phyloP scores from a whole-genome alignment of 306 rosid species.

The Dalbergia oliveri region DNA sequence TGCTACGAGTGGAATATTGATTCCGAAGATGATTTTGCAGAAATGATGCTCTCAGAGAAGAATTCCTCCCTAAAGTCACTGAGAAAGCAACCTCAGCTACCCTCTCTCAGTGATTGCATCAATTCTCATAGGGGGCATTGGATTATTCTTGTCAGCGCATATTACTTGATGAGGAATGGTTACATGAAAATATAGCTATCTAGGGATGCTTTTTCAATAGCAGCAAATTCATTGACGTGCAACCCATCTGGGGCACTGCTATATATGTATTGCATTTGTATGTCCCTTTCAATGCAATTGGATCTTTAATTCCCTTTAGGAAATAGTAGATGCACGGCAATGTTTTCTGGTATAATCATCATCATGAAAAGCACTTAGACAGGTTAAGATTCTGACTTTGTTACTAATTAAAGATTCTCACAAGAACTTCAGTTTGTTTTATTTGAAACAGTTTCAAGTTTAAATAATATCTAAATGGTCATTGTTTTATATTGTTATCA shows the following conservation, averaged over 20 bases:
- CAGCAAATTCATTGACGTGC: slow-evolving; percentile 49
- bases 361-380: slow-evolving; percentile 21
- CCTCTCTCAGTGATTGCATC: slow-evolving; percentile 63
- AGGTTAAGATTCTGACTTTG: slow-evolving; percentile 41
- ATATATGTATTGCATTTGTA: slow-evolving; percentile 25
- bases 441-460: neutral
- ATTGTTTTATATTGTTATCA: neutral
- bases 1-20: slow-evolving; percentile 45
- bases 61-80: slow-evolving; percentile 56
- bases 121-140: slow-evolving; percentile 56
- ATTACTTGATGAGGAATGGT: slow-evolving; percentile 52
- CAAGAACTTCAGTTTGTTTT: too few species aligned
- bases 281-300: slow-evolving; percentile 46
- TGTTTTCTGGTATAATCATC: slow-evolving; percentile 33
- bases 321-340: slow-evolving; percentile 4
- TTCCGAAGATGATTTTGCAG: slow-evolving; percentile 58
- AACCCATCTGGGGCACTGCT: slow-evolving; percentile 24
- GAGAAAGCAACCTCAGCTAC: slow-evolving; percentile 61
- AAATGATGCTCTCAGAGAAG: slow-evolving; percentile 69
- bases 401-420: neutral
- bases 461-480: neutral
- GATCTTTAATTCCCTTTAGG: slow-evolving; percentile 40
- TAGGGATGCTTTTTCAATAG: neutral
- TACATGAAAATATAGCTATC: slow-evolving; percentile 19
- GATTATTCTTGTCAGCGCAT: slow-evolving; percentile 56